Base-by-base conservation (phyloP, 1,139 yeast genomes). In the Eremothecium coryli region DNA sequence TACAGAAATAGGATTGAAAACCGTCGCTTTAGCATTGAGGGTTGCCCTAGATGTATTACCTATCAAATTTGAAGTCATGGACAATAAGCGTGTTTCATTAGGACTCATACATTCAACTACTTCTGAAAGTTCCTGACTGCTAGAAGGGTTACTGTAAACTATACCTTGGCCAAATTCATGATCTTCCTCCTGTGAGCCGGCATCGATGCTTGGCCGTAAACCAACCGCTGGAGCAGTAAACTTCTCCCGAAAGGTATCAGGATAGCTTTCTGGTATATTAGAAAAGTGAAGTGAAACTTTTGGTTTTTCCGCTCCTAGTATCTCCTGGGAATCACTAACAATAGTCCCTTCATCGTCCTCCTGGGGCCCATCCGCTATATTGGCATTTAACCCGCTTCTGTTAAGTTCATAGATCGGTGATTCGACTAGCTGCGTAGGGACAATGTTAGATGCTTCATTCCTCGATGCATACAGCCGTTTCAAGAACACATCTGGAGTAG, bases 81-180 rank as follows among this genome's bases (percentile, higher is more conserved):
- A n/a, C n/a, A n/a, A n/a, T n/a, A n/a, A n/a, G n/a, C n/a, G n/a
- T n/a, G n/a, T n/a, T 27, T 28, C 26, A n/a, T 11, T 17, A 21
- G 23, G 8, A 9, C 11, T 12, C 12, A 9, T 11, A 10, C 38
- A 40, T 15, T 43, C 51, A 8, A 48, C 53, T 7, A 51, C 33
- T 33, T 54, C 58, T 2, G 57, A 54, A 18, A 54, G 32, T 22
- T 54, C 59, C 34, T 54, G 57, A 2, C 56, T 50, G 14, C 38
- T 39, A 20, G 52, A 55, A 2, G 40, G 36, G 18, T 53, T 57
- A 37, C 56, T 51, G 13, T 23, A 23, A 7, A 23, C 26, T 10
- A 20, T 10, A 20, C 22, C 10, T 8, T 20, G 22, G 9, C 10
- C 10, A 14, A 38, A 38, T 13, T 39, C 38, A 16, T 36, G 22